Conservation (phyloP, 164 flowering plant genomes). For the Brasenia schreberi region DNA sequence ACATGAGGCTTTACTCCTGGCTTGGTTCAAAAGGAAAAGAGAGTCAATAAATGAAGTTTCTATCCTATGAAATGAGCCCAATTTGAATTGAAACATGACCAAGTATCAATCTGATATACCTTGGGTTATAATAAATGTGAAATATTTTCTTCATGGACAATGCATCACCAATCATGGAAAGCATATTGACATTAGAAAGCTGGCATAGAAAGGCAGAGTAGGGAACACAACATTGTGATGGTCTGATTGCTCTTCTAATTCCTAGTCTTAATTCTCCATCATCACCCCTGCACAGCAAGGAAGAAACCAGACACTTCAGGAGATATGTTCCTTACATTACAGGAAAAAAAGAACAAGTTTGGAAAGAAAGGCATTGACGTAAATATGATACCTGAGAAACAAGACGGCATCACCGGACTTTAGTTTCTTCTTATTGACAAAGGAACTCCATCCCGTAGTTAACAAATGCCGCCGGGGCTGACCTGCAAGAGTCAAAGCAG, state of each 20-base stretch:
- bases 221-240: conserved; percentile 22
- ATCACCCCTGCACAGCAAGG: conserved; percentile 40
- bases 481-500: conserved; percentile 30
- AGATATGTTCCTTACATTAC: neutral
- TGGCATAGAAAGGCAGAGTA: conserved; percentile 23
- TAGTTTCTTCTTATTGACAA: conserved; percentile 90
- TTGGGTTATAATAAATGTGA: conserved; percentile 70
- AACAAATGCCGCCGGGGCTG: conserved; percentile 97
- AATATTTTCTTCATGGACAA: conserved; percentile 43
- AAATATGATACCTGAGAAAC: conserved; percentile 56
- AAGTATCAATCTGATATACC: conserved; percentile 26
- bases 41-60: neutral
- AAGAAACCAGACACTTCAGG: neutral
- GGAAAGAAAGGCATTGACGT: neutral
- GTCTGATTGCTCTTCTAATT: conserved; percentile 63
- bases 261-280: conserved; percentile 92
- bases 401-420: conserved; percentile 97
- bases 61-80: neutral
- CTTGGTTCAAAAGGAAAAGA: neutral
- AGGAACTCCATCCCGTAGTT: conserved; percentile 98
- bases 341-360: neutral
- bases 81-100: neutral
- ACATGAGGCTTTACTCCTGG: too few species aligned
- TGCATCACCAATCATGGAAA: conserved; percentile 45
- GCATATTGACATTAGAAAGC: conserved; percentile 22